Evolutionary conservation across 441 rosid species (phyloP).

Genomic region (Populus hybrid): DNA sequence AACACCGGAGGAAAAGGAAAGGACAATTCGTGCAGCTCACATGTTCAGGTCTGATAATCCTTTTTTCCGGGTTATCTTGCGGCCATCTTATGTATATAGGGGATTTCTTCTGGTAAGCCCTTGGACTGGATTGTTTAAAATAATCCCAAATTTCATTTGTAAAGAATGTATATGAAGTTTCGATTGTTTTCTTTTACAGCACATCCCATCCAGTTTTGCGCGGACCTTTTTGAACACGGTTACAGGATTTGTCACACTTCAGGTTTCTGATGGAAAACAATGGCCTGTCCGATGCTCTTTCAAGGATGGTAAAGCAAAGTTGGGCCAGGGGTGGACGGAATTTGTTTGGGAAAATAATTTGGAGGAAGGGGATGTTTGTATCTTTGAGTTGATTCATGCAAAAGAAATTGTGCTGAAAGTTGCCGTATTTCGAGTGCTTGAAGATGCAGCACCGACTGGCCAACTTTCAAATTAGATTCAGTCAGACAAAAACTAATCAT

Average conservation of each 20-base stretch:
- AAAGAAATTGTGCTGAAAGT: slow-evolving; percentile 40
- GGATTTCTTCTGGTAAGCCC: slow-evolving; percentile 35
- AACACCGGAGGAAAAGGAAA: slow-evolving; percentile 29
- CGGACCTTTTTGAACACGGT: slow-evolving; percentile 21
- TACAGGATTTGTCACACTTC: slow-evolving; percentile 31
- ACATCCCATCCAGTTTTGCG: slow-evolving; percentile 37
- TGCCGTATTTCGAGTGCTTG: slow-evolving; percentile 37
- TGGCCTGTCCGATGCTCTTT: slow-evolving; percentile 37
- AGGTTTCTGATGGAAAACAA: slow-evolving; percentile 30
- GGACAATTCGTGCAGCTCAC: slow-evolving; percentile 26
- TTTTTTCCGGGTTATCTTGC: slow-evolving; percentile 35
- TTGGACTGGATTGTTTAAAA: neutral
- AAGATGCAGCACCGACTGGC: slow-evolving; percentile 10
- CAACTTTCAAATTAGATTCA: neutral
- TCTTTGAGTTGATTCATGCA: slow-evolving; percentile 39
- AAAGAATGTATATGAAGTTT: neutral
- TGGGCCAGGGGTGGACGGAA: slow-evolving; percentile 48
- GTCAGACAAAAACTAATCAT: neutral
- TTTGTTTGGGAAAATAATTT: slow-evolving; percentile 42
- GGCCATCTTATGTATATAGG: slow-evolving; percentile 34
- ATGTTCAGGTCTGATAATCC: slow-evolving; percentile 36
- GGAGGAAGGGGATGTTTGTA: slow-evolving; percentile 48
- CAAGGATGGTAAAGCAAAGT: neutral
- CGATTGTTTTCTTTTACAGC: slow-evolving; percentile 25
- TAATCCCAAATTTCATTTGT: neutral